Evolutionary conservation across 2,329 filamentous ascomycete species (phyloP), one percentile per base, ranked within the genome.

Genomic region (Arthroderma sp.): DNA sequence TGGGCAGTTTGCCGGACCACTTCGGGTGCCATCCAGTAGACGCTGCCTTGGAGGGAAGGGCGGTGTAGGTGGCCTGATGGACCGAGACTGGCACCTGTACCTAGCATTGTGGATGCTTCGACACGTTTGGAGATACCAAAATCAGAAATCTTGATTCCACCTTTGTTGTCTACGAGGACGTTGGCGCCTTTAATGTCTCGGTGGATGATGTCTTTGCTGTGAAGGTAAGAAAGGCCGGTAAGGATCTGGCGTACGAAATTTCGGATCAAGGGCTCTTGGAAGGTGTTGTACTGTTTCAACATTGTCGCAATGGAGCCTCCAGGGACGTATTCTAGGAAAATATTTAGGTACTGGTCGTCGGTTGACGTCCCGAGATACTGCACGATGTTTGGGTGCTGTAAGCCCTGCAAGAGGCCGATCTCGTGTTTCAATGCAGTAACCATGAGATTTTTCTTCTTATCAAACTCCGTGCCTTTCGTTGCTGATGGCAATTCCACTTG

Each of bases 11-110:
- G 91, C 58, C 91, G 91, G 50, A 98, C 91, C 15, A 98, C 91
- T 68, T 98, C 91, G 6, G 91, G 91, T 0, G 91, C 91, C 91
- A 98, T 98, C 91, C 91, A 98, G 69, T 95, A 98, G 43, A 98
- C 91, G 28, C 87, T 95, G 9, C 91, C 91, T 63, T 98, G 91
- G 3, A 98, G 76, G 1, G 89, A 96, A 7, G 79, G 73, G 5
- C 72, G 71, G 52, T 76, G 70, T 38, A 71, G 63, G 50, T 71
- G 65, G 29, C 59, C 55, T 32, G 57, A 58, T 22, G 53, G 60
- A 11, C 59, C 61, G 49, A 57, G 36, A 45, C 57, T 64, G 40
- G 64, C 67, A 37, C 58, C 58, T 40, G 63, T 58, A 31, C 61
- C 62, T 39, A 94, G 77, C 38, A 95, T 77, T 48, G 88, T 91